Evolutionary conservation across 2,329 filamentous ascomycete genomes (phyloP).

Genomic region (Coniochaeta pulveracea): DNA sequence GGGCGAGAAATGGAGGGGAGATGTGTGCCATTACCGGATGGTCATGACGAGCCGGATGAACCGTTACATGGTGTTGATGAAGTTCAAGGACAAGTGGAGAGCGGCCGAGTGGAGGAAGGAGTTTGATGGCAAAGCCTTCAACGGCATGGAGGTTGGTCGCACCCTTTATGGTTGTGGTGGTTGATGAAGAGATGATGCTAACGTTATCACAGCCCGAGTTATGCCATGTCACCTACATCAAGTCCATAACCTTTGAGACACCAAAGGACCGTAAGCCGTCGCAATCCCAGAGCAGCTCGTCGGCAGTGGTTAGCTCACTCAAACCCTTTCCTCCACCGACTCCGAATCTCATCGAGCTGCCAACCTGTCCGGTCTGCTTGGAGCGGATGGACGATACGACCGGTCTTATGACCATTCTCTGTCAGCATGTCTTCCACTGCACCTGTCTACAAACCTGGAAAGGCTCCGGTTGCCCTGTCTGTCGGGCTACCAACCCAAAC

Average conservation of each 20-base stretch:
- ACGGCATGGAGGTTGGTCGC: constrained; percentile 64
- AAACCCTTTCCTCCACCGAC: constrained; percentile 58
- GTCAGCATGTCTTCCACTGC: constrained; percentile 96
- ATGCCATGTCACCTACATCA: constrained; percentile 91
- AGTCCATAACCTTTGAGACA: constrained; percentile 75
- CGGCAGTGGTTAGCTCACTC: constrained; percentile 30
- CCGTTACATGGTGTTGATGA: constrained; percentile 91
- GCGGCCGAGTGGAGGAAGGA: constrained; percentile 73
- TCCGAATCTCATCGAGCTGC: constrained; percentile 77
- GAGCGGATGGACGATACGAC: constrained; percentile 98
- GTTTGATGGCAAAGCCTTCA: constrained; percentile 91
- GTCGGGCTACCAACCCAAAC: constrained; percentile 63
- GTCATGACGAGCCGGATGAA: constrained; percentile 83
- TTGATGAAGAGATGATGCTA: constrained; percentile 6
- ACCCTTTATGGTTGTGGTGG: not conserved
- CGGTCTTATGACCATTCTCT: constrained; percentile 87
- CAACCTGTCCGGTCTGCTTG: constrained; percentile 90
- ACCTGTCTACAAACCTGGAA: constrained; percentile 95
- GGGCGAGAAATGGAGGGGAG: constrained; percentile 72
- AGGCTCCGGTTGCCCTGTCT: constrained; percentile 87
- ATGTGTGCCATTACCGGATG: constrained; percentile 90
- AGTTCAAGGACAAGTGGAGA: constrained; percentile 66
- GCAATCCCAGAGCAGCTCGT: constrained; percentile 13
- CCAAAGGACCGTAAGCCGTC: constrained; percentile 34
- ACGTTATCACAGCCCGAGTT: constrained; percentile 59